phyloP scores from a whole-genome alignment of 805 yeast species.

The Wickerhamomyces alni region DNA sequence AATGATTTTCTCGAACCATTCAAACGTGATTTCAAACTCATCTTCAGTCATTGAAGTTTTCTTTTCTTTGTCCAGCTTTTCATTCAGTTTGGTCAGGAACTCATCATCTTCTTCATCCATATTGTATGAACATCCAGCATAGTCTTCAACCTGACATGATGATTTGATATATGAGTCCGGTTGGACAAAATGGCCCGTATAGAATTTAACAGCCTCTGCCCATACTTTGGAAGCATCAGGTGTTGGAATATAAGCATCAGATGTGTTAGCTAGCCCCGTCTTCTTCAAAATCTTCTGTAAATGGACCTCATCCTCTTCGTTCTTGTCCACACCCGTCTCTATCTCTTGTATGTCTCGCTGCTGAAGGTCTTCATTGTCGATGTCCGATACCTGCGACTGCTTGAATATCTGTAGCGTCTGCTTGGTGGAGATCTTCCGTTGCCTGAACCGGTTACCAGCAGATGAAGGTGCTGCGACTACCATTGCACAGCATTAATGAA shows the following conservation, averaged over 20 bases:
- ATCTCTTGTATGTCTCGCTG: constrained; percentile 85
- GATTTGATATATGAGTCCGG: constrained; percentile 82
- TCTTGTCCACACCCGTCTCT: constrained; percentile 97
- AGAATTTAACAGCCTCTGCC: constrained; percentile 71
- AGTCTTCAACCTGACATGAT: constrained; percentile 95
- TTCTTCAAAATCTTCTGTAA: constrained; percentile 86
- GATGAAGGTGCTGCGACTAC: constrained; percentile 15
- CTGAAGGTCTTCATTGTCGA: constrained; percentile 63
- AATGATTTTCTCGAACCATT: constrained; percentile 67
- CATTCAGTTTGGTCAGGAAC: constrained; percentile 45
- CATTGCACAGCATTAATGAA: constrained; percentile 1
- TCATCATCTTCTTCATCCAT: constrained; percentile 86
- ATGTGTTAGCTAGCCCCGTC: constrained; percentile 56
- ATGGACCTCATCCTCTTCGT: constrained; percentile 96
- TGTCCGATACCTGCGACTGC: constrained; percentile 75
- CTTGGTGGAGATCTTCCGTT: constrained; percentile 89
- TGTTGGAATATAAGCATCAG: constrained; percentile 75
- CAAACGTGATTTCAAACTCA: constrained; percentile 78
- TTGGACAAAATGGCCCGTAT: constrained; percentile 56
- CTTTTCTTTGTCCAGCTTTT: constrained; percentile 19
- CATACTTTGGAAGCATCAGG: constrained; percentile 89
- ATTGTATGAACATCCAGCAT: constrained; percentile 76
- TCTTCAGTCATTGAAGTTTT: constrained; percentile 53
- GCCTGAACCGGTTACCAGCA: constrained; percentile 60
- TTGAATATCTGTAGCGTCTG: constrained; percentile 73